Base-by-base conservation (phyloP, 495 filamentous ascomycete species). In the Penicillium egyptiacum region DNA sequence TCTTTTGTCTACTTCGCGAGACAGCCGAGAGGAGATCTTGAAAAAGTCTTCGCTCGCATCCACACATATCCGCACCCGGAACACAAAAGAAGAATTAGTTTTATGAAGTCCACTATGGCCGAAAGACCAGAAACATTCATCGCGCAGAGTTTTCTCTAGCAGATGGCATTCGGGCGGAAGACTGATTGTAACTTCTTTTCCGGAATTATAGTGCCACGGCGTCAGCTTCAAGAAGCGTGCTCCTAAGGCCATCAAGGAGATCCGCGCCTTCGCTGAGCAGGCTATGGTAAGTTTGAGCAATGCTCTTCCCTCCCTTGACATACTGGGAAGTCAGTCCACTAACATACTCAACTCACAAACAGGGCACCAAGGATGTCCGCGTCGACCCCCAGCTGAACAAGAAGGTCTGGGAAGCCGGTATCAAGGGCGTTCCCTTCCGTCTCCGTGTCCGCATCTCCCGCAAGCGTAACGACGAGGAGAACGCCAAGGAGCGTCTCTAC, bases 381-480 rank as follows among this genome's bases (percentile, higher is more conserved):
- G 78, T 99, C 73, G 94, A 98, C 83, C 94, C 94, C 62, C 89
- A 90, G 76, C 82, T 99, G 63, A 99, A 99, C 87, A 99, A 99
- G 88, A 97, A 99, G 85, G 93, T 99, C 79, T 99, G 94, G 94
- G 95, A 99, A 79, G 83, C 88, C 72, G 94, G 94, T 76, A 86
- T 99, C 81, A 97, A 97, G 86, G 95, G 95, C 71, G 92, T 96
- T 62, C 91, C 92, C 52, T 98, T 88, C 88, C 86, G 94, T 76
- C 84, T 99, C 62, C 92, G 94, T 69, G 84, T 99, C 69, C 90
- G 95, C 80, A 96, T 99, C 81, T 96, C 91, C 65, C 90, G 94
- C 75, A 94, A 96, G 87, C 92, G 94, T 84, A 99, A 99, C 83
- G 94, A 99, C 75, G 94, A 99, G 83, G 94, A 99, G 82, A 91